Evolutionary conservation across 345 rosid species (phyloP).

Genomic region (Corymbia maculata): DNA sequence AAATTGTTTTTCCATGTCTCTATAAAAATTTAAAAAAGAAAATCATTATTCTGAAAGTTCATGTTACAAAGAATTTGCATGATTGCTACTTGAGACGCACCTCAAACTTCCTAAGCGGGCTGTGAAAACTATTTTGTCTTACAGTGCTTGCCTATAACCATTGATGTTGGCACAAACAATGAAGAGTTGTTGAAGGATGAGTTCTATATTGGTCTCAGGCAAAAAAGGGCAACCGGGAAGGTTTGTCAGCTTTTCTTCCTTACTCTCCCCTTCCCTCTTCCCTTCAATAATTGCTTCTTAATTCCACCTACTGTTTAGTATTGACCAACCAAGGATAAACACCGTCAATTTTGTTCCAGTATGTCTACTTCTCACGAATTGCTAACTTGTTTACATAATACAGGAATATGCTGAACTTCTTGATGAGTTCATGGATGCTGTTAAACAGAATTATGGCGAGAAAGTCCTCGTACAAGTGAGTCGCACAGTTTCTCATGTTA

Average conservation of each 20-base stretch:
- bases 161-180: constrained; percentile 92
- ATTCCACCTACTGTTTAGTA: neutral
- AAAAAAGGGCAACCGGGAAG: constrained; percentile 79
- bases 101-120: neutral
- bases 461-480: constrained; percentile 80
- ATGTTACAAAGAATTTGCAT: neutral
- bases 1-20: neutral
- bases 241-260: neutral
- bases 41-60: neutral
- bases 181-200: constrained; percentile 61
- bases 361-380: neutral
- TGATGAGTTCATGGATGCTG: constrained; percentile 88
- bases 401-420: constrained; percentile 91
- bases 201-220: constrained; percentile 79
- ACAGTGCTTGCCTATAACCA: constrained; percentile 80
- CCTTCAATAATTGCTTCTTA: neutral
- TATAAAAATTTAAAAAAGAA: neutral
- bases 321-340: neutral
- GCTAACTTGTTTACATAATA: neutral
- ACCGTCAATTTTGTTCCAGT: neutral
- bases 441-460: constrained; percentile 88
- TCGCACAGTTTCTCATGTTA: neutral
- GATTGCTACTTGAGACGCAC: neutral
- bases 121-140: neutral
- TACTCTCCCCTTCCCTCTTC: neutral